Percentiles rank a stretch among this genome's conserved stretches.
phyloP scores from a whole-genome alignment of 208 protist genomes.

The Strigomonas culicis region DNA sequence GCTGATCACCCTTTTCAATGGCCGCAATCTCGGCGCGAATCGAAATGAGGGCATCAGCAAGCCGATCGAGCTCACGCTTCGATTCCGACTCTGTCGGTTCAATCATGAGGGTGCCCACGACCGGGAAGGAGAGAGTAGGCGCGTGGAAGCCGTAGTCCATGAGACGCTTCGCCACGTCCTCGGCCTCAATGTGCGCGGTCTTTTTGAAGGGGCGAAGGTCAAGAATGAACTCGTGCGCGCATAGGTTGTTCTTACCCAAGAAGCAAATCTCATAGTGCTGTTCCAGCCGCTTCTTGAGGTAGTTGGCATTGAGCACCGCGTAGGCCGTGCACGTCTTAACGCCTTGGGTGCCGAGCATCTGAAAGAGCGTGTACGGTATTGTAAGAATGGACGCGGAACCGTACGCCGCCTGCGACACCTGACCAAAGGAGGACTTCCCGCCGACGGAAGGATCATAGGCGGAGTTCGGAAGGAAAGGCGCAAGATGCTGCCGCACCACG shows the following conservation, averaged over 20 bases:
- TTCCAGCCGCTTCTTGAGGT: constrained; percentile 94
- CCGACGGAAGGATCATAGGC: constrained; percentile 54
- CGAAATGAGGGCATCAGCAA: constrained; percentile 94
- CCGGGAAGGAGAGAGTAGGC: constrained; percentile 95
- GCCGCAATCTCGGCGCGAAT: constrained; percentile 96
- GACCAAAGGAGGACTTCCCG: constrained; percentile 73
- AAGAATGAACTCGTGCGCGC: constrained; percentile 98
- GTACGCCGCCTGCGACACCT: constrained; percentile 93
- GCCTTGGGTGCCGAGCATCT: constrained; percentile 93
- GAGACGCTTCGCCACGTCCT: constrained; percentile 98
- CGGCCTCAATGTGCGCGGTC: constrained; percentile 89
- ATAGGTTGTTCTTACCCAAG: constrained; percentile 65
- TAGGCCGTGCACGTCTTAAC: constrained; percentile 91
- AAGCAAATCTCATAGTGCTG: constrained; percentile 95
- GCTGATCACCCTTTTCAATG: constrained; percentile 89
- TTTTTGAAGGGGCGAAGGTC: constrained; percentile 94
- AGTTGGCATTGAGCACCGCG: constrained; percentile 98
- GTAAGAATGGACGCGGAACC: constrained; percentile 94
- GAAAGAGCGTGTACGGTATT: constrained; percentile 96
- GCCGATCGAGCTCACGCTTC: constrained; percentile 93
- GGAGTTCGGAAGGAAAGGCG: constrained; percentile 91
- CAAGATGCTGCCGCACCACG: constrained; percentile 89
- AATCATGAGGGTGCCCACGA: constrained; percentile 95
- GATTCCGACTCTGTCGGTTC: constrained; percentile 98
- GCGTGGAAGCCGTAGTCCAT: constrained; percentile 98